Base-by-base conservation (phyloP, 1,284 basidiomycete genomes). In the Ceratobasidium sp. region DNA sequence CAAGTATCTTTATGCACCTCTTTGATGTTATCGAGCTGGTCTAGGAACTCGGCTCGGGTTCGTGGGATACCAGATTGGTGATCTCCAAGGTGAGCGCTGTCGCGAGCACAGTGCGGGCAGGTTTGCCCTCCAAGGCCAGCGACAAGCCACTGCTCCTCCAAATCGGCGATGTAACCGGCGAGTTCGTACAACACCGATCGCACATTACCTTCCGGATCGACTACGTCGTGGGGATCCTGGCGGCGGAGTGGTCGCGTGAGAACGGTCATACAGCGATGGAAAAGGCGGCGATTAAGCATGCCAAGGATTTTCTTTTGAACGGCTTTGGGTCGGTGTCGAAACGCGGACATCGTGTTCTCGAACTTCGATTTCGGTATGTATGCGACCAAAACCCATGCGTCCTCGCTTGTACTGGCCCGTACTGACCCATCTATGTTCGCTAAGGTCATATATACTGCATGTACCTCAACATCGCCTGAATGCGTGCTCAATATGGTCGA, bases 321-420 rank as follows among this genome's bases (percentile, higher is more conserved):
- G 3, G 58, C 15, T 55, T 76, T 63, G 12, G 64, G 39, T 7
- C 44, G 60, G 55, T 76, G 72, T 53, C 66, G n/a, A 33, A 64
- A 3, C 23, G 39, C 23, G 42, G 60, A 28, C 44, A 67, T 42
- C 6, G 64, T 44, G 5, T 46, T 15, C 42, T 46, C 33, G 58
- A 76, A 76, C 15, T 64, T 55, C 20, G 60, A 61, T 39, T 42
- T 67, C 9, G 64, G 64, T 44, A 67, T 67, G 42, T 67, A 67
- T 15, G 40, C 44, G 42, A 67, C 26, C 20, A 67, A 44, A 23
- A 67, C n/a, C 64, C 64, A 67, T 46, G 64, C 44, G 64, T 42
- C 28, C n/a, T 67, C 33, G 40, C 64, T 67, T 23, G 12, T 67
- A 13, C 64, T 42, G 12, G 64, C 28, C 42, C 44, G 40, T 49